Base-by-base conservation (phyloP, 495 filamentous ascomycete genomes). In the Lentithecium fluviatile region DNA sequence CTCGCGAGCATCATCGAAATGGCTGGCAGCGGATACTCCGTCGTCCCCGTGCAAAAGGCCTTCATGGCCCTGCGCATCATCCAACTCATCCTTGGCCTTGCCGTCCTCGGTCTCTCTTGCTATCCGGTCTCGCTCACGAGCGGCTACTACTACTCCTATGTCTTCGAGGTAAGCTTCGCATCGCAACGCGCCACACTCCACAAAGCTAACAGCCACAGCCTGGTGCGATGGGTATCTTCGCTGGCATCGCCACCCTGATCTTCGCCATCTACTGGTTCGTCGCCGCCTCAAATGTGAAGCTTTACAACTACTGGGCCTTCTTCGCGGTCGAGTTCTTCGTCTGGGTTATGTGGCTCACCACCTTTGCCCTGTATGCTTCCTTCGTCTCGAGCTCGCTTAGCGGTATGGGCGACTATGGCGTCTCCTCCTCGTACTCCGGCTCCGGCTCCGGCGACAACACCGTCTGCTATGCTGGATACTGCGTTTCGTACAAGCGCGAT, bases 221-320 rank as follows among this genome's bases (percentile, higher is more conserved):
- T 13, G 51, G 51, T 19, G 51, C 51, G 2, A n/a, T 54, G 32
- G 51, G 4, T n/a, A 42, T 54, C 36, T 54, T 54, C 20, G 42
- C 51, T 17, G 51, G 13, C 29, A 38, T 54, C 17, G 51, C 51
- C 5, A 54, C 51, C 13, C 10, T 19, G 51, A 54, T 54, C 51
- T 54, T 40, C 17, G 36, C 24, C 7, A 32, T 24, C 51, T 54
- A 54, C n/a, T 54, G 51, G 51, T 54, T 54, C 51, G 29, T 54
- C 32, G 29, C 51, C 37, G 26, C 20, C 48, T 29, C 48, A 15
- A 20, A 42, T 32, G 6, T 12, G n/a, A 40, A 19, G 34, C 51
- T 54, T 10, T 54, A 54, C 51, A 54, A 54, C 51, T 54, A 54
- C 51, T 54, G 51, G 51, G 51, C 51, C 37, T 6, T 54, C n/a